Base-by-base conservation (phyloP, 495 filamentous ascomycete genomes). In the Rusavskia elegans region DNA sequence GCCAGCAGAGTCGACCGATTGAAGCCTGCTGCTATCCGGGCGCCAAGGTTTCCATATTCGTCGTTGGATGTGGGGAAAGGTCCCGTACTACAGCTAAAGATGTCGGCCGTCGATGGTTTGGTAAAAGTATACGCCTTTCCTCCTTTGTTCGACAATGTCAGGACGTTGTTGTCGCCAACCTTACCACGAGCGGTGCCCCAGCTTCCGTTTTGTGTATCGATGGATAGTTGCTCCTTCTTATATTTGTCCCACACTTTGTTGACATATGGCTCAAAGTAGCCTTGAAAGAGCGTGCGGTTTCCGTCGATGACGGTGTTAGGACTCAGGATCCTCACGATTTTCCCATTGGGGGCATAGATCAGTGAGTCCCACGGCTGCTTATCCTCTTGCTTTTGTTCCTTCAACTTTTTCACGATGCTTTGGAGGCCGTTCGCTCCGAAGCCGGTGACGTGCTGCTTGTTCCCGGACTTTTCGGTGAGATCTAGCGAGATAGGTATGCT, bases 61-160 rank as follows among this genome's bases (percentile, higher is more conserved):
- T 56, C 27, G 8, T 72, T 69, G 13, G 71, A 64, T 20, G 54
- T 52, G 0, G 67, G 72, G 60, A 89, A 89, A 0, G 82, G 76
- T 0, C 84, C 84, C n/a, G 74, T 78, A 57, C 72, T 80, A 70
- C 83, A 85, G 55, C 69, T 74, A 67, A 86, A 86, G 57, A 89
- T 80, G 57, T 87, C 84, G 14, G 59, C 64, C 0, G 78, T 72
- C 23, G 68, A 65, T 2, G 84, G 84, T 56, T 76, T 67, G 6
- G 59, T 54, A 61, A 85, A 87, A 0, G 68, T 54, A 16, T 64
- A 70, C 36, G 60, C 63, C 11, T 57, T 50, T 1, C 64, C 60
- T 9, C 14, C 14, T 23, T 46, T 46, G 23, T 29, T 29, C 14
- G 44, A 23, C 56, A 87, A 80, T 13, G 59, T 68, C 14, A 87